phyloP scores from a whole-genome alignment of 148 eudicot genomes.

The Suaeda aralocaspica region DNA sequence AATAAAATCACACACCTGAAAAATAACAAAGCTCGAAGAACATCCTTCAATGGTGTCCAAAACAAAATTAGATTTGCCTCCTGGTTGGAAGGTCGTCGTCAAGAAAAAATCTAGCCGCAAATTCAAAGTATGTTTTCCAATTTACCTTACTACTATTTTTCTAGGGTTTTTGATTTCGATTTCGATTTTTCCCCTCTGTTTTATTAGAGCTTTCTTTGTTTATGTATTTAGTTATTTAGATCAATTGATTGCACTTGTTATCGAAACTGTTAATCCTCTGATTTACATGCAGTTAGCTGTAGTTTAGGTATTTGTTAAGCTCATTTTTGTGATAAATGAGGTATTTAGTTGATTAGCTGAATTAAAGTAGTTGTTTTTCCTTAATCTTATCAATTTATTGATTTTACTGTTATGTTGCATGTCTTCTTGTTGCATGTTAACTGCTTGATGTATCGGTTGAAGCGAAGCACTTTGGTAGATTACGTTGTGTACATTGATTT shows the following conservation, averaged over 20 bases:
- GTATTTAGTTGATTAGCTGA: neutral
- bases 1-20: slow-evolving; percentile 7
- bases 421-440: neutral
- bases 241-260: neutral
- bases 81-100: slow-evolving; percentile 46
- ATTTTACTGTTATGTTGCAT: neutral
- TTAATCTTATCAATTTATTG: neutral
- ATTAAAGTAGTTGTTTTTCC: neutral
- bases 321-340: neutral
- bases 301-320: neutral
- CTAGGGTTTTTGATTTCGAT: neutral
- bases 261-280: neutral
- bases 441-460: neutral
- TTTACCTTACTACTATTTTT: no score
- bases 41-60: slow-evolving; percentile 32
- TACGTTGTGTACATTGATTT: neutral
- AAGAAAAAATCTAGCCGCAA: slow-evolving; percentile 30
- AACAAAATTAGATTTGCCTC: slow-evolving; percentile 31
- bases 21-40: neutral
- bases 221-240: neutral
- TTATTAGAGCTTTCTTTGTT: neutral
- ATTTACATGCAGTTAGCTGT: neutral
- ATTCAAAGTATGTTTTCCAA: slow-evolving; percentile 28
- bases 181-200: neutral
- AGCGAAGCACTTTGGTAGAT: neutral